A percentile compares a stretch with the other conserved stretches of the same genome.
phyloP scores from a whole-genome alignment of 2,329 filamentous ascomycete species.

The Capronia coronata region DNA sequence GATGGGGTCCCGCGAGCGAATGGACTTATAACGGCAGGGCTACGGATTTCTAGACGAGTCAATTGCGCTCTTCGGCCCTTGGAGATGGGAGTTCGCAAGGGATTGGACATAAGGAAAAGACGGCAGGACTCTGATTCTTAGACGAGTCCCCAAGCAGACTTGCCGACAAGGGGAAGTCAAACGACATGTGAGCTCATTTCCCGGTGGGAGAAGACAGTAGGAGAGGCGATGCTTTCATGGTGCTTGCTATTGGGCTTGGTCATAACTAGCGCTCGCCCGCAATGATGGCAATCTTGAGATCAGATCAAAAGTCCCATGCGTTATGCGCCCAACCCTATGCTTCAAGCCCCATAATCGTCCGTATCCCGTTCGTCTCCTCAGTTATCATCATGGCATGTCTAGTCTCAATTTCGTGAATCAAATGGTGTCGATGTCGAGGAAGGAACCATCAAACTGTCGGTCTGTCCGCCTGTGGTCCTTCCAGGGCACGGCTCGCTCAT shows the following conservation, averaged over 20 bases:
- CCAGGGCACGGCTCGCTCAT: too few species aligned
- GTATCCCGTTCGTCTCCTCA: not conserved
- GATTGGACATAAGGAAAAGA: too few species aligned
- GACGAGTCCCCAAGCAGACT: too few species aligned
- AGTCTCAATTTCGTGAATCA: not conserved
- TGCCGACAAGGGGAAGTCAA: too few species aligned
- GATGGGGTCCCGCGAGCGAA: slow-evolving; percentile 70
- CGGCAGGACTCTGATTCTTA: too few species aligned
- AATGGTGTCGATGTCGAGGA: not conserved
- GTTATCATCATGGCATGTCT: not conserved
- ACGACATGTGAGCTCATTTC: not conserved
- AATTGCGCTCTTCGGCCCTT: too few species aligned
- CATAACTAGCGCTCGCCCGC: not conserved
- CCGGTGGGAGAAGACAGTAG: not conserved
- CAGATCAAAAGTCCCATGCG: too few species aligned
- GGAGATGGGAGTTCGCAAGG: too few species aligned
- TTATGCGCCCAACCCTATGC: not conserved
- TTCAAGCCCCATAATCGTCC: not conserved
- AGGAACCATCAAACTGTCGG: too few species aligned
- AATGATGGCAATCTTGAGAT: not conserved
- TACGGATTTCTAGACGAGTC: slow-evolving; percentile 64
- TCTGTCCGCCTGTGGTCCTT: too few species aligned
- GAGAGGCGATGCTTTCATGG: not conserved
- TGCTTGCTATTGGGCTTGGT: too few species aligned
- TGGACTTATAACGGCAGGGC: slow-evolving; percentile 96